Conservation (phyloP, 257 asterid species). For the Catharanthus roseus region DNA sequence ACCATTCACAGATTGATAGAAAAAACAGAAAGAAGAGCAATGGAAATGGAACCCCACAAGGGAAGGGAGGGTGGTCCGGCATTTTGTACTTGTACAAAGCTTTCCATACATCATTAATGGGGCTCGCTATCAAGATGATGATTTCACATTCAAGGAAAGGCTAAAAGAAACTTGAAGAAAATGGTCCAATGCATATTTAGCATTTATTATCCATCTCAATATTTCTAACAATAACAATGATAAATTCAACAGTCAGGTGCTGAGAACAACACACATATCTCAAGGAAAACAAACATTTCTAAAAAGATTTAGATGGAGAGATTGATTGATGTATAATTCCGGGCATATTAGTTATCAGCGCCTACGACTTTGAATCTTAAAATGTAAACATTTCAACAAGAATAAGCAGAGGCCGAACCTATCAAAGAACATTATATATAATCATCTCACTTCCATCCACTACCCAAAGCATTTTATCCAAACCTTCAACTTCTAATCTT, state of each 20-base stretch:
- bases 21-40: conserved; percentile 1
- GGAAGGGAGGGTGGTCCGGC: conserved; percentile 25
- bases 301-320: conserved; percentile 26
- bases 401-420: conserved; percentile 26
- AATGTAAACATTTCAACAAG: conserved; percentile 20
- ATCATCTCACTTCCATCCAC: conserved; percentile 7
- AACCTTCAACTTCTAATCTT: conserved; percentile 3
- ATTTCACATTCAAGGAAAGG: conserved; percentile 26
- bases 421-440: conserved; percentile 8
- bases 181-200: conserved; percentile 34
- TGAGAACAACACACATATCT: conserved; percentile 24
- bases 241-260: conserved; percentile 37
- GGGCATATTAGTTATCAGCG: conserved; percentile 28
- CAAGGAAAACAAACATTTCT: conserved; percentile 24
- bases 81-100: conserved; percentile 31
- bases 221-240: conserved; percentile 28
- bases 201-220: conserved; percentile 38
- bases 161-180: conserved; percentile 22
- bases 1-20: conserved; percentile 12
- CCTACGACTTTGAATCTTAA: conserved; percentile 19
- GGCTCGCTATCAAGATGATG: conserved; percentile 30
- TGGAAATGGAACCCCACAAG: conserved; percentile 25
- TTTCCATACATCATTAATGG: conserved; percentile 31
- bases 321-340: conserved; percentile 20
- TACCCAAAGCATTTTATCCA: conserved; percentile 13